phyloP scores from a whole-genome alignment of 495 filamentous ascomycete species.

The Pyrenula aspistea region DNA sequence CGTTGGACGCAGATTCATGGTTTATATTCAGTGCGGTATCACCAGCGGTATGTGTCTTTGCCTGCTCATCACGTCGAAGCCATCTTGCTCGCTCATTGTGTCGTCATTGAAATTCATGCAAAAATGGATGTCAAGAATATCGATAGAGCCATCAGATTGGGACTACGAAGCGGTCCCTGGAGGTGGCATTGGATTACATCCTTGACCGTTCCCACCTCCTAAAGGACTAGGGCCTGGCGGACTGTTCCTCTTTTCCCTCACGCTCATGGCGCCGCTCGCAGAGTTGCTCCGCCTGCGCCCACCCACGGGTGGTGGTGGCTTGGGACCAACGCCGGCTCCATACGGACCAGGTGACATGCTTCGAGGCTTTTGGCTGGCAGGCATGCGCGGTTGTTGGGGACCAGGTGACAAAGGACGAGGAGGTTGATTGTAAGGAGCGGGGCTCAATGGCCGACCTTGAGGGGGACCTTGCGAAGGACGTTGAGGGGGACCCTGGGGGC shows the following conservation, averaged over 20 bases:
- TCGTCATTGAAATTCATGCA: background rate
- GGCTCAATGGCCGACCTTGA: constrained; percentile 27
- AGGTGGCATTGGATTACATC: too few relatives aligned
- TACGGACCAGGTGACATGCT: constrained; percentile 44
- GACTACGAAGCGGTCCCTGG: background rate
- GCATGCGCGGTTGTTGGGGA: constrained; percentile 18
- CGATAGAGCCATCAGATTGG: background rate
- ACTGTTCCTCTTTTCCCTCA: constrained; percentile 30
- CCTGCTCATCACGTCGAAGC: background rate
- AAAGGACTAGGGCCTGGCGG: constrained; percentile 48
- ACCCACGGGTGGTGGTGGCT: constrained; percentile 27
- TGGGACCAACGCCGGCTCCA: constrained; percentile 28
- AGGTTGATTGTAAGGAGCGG: constrained; percentile 19
- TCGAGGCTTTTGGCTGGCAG: constrained; percentile 16
- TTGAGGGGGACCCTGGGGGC: constrained; percentile 22
- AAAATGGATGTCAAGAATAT: background rate
- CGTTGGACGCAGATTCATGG: background rate
- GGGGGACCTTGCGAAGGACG: constrained; percentile 20
- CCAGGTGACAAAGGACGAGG: constrained; percentile 34
- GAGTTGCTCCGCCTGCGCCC: constrained; percentile 39
- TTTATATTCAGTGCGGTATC: background rate
- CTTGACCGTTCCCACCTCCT: constrained; percentile 3
- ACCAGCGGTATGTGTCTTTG: background rate
- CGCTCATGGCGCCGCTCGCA: constrained; percentile 22
- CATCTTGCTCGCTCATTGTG: background rate